Base-by-base conservation (phyloP, 331 rosid genomes). In the Phaseolus coccineus region DNA sequence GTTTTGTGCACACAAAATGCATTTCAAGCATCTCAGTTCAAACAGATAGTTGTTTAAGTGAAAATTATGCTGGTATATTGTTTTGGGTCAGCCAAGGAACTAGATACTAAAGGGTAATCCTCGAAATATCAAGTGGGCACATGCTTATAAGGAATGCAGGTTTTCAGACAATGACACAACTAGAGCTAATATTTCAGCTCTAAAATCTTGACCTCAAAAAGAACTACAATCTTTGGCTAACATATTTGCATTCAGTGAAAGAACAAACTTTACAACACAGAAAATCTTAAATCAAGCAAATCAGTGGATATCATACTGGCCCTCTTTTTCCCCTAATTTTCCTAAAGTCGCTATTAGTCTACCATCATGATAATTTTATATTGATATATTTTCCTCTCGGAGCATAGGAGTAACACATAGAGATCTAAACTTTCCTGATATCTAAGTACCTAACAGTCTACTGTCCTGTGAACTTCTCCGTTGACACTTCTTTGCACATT, bases 141-240 rank as follows among this genome's bases (percentile, higher is more conserved):
- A 39, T 24, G 2, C 6, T 53, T 53, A 27, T 39, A 42, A 67
- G 56, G 48, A 68, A 53, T 55, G 35, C 48, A 56, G 19, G 42
- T 25, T 33, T 19, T 19, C 22, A 19, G 22, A 19, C 22, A 19
- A 19, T 19, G 22, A 19, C 22, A 19, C 22, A 19, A 19, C 22
- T 19, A 19, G 22, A 19, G 22, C 22, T 19, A 19, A 19, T 19
- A 19, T 19, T 19, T 19, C 22, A 19, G 22, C 22, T 19, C 22
- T 19, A 19, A 19, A 19, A 19, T 19, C 22, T 52, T 47, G 58
- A 62, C 31, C 70, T 31, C 24, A 30, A 53, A 5, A 63, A 76
- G 22, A 40, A 77, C 37, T 63, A 63, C 71, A 55, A 39, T 66
- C 31, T 82, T 82, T 71, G 31, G n/a, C 73, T 16, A 79, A 48